Evolutionary conservation across 768 basidiomycete genomes (phyloP), one percentile per base, ranked within the genome.

Genomic region (Tricholoma matsutake): DNA sequence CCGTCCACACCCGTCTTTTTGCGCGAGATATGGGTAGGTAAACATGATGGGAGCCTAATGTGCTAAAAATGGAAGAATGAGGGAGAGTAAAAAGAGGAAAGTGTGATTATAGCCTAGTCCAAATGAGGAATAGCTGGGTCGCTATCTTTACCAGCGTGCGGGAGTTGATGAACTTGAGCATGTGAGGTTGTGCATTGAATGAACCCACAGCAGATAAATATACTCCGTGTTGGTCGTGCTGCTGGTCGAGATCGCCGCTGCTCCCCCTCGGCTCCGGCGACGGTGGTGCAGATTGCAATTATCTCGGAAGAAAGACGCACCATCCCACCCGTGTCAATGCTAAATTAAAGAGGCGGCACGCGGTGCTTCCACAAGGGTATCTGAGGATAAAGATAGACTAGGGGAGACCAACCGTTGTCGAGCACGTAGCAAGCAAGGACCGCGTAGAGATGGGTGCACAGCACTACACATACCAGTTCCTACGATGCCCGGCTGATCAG

Each of bases 401-500:
- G 79, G 75, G 3, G 22, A 1, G 22, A 25, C 22, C 22, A 25
- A 25, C 22, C 22, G 22, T 25, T 25, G 22, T 25, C 22, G 22
- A 25, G 22, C 22, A 25, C 22, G 22, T 25, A 25, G 22, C 22
- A 25, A 25, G 22, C 22, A n/a, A n/a, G n/a, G n/a, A 25, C 22
- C 22, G 3, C 22, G 22, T 25, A 25, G 22, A 25, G 22, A 3
- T 25, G 22, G 22, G 22, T 25, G 22, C 22, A 25, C 22, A 25
- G 22, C 1, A 25, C 22, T 25, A 25, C 22, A 25, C 22, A 25
- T 25, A 25, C 22, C 78, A 51, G 79, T 78, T n/a, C 76, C 78
- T n/a, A 65, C 47, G 56, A 78, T 73, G 31, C 72, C 75, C 32
- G 62, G 57, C 6, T 73, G 68, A 31, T 73, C 68, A 35, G 65